phyloP scores from a whole-genome alignment of 345 rosid species.

The Arabidopsis arenosa region DNA sequence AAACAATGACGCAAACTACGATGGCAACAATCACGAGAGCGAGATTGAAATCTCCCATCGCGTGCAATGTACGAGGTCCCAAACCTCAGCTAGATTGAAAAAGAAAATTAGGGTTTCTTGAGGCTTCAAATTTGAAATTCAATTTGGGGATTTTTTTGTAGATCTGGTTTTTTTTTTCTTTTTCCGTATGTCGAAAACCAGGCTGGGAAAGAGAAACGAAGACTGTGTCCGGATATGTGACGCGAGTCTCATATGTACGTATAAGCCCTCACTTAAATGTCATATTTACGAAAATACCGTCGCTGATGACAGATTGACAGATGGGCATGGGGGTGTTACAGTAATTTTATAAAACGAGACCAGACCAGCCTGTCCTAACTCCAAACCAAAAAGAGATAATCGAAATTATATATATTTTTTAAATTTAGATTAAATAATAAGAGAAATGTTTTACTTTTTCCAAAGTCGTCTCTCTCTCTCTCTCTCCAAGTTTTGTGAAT shows the following conservation, averaged over 20 bases:
- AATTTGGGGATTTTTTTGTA: conserved; percentile 24
- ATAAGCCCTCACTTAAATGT: neutral
- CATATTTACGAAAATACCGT: conserved; percentile 9
- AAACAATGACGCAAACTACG: conserved; percentile 81
- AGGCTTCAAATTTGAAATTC: conserved; percentile 11
- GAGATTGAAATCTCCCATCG: conserved; percentile 97
- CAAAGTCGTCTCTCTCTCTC: conserved; percentile 31
- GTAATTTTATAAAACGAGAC: neutral
- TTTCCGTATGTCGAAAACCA: conserved; percentile 24
- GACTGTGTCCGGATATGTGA: conserved; percentile 39
- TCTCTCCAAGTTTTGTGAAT: conserved; percentile 31
- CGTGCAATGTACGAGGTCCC: conserved; percentile 29
- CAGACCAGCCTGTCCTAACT: conserved; percentile 37
- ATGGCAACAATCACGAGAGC: conserved; percentile 92
- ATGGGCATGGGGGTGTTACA: conserved; percentile 18
- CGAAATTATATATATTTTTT: neutral
- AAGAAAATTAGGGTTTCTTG: conserved; percentile 40
- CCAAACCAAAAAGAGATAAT: neutral
- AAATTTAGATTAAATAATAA: neutral
- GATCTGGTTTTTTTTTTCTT: conserved; percentile 43
- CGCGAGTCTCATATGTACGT: conserved; percentile 34
- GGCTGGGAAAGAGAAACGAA: conserved; percentile 8
- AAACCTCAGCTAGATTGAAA: conserved; percentile 43
- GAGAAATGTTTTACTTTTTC: conserved; percentile 39
- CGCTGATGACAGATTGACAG: conserved; percentile 28